Percentiles rank a stretch among this genome's conserved stretches.
Conservation (phyloP, 2,329 filamentous ascomycete species). For the Stemphylium vesicarium region DNA sequence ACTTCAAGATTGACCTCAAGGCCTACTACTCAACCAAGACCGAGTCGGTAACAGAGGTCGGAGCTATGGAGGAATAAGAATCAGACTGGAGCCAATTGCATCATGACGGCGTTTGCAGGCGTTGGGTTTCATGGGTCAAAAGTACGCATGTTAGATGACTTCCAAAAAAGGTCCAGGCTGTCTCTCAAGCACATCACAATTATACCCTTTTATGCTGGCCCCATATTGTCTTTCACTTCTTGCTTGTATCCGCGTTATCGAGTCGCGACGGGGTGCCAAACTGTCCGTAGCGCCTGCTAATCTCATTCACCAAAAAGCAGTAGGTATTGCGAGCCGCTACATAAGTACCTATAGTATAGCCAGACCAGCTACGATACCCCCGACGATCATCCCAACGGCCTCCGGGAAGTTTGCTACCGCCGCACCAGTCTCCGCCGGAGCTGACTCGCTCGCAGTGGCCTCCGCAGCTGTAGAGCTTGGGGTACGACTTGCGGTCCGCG, state of each 20-base stretch:
- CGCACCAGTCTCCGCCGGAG: constrained; percentile 23
- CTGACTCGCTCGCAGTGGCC: constrained; percentile 18
- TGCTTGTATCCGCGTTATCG: neutral
- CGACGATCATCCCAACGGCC: constrained; percentile 26
- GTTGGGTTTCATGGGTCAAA: constrained; percentile 27
- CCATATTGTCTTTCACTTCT: neutral
- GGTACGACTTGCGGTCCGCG: constrained; percentile 10
- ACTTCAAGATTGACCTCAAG: constrained; percentile 83
- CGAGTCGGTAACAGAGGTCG: constrained; percentile 59
- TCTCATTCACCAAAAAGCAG: neutral
- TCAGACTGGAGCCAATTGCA: constrained; percentile 18
- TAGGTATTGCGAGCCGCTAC: neutral
- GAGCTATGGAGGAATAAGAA: constrained; percentile 53
- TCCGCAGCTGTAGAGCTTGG: constrained; percentile 7
- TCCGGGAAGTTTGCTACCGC: constrained; percentile 22
- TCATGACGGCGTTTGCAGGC: constrained; percentile 35
- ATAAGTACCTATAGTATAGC: constrained; percentile 17
- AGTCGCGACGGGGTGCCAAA: neutral
- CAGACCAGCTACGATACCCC: constrained; percentile 31
- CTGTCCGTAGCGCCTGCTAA: neutral
- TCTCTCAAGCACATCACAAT: constrained; percentile 25
- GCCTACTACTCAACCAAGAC: constrained; percentile 60
- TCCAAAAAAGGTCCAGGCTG: constrained; percentile 12
- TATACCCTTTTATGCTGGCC: constrained; percentile 34
- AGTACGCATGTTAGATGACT: constrained; percentile 20